Conservation (phyloP, 2,329 filamentous ascomycete genomes). For the Curvularia spicifera region DNA sequence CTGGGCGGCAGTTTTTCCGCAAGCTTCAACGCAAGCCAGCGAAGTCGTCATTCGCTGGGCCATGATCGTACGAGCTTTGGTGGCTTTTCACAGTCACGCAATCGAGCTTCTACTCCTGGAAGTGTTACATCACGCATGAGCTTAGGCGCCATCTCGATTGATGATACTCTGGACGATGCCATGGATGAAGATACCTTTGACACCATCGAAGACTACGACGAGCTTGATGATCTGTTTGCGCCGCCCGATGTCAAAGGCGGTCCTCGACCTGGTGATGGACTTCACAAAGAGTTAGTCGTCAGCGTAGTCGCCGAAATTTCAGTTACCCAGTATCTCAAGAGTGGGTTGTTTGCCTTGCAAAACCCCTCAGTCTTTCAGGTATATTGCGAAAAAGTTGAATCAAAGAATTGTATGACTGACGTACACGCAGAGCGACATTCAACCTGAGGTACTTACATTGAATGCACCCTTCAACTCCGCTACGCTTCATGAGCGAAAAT, state of each 20-base stretch:
- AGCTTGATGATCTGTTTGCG: constrained; percentile 48
- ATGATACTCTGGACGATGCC: constrained; percentile 48
- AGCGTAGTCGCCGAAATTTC: constrained; percentile 46
- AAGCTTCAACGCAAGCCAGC: constrained; percentile 59
- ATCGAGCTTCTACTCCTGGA: constrained; percentile 64
- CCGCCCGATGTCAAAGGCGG: constrained; percentile 39
- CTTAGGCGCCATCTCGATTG: constrained; percentile 45
- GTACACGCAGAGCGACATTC: constrained; percentile 15
- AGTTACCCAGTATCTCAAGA: constrained; percentile 36
- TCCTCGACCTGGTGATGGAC: constrained; percentile 44
- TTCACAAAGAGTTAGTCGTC: constrained; percentile 50
- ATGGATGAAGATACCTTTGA: constrained; percentile 50
- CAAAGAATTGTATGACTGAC: not conserved
- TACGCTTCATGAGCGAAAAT: constrained; percentile 45
- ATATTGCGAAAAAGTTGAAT: not conserved
- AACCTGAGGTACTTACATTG: constrained; percentile 37
- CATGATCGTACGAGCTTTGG: constrained; percentile 68
- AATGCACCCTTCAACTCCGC: constrained; percentile 48
- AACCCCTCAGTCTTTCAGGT: constrained; percentile 29
- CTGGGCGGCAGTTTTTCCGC: constrained; percentile 50
- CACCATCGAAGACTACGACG: constrained; percentile 49
- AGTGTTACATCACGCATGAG: constrained; percentile 50
- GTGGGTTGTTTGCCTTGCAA: constrained; percentile 35
- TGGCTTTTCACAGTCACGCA: constrained; percentile 49
- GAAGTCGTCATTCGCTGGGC: constrained; percentile 77